Conservation (phyloP, 2,329 filamentous ascomycete genomes). For the Ustilaginoidea virens region DNA sequence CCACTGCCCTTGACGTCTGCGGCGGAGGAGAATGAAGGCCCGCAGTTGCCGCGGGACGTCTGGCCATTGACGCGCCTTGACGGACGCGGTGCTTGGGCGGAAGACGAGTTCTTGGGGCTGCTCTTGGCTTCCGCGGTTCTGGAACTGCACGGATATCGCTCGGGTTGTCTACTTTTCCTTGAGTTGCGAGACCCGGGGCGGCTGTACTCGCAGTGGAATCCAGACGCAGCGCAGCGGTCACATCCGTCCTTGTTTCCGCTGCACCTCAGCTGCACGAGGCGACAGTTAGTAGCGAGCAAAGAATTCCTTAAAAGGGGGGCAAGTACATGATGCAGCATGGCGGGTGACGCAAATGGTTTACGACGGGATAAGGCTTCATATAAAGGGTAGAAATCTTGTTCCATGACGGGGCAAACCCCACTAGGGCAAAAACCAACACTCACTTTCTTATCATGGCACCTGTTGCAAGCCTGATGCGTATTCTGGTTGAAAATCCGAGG, state of each 20-base stretch:
- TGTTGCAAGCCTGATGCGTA: slow-evolving; percentile 22
- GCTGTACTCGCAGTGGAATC: slow-evolving; percentile 19
- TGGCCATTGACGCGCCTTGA: slow-evolving; percentile 1
- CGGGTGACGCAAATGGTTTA: no score
- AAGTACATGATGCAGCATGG: no score
- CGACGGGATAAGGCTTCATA: no score
- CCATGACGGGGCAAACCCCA: neutral
- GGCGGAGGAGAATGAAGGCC: neutral
- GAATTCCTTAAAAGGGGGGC: no score
- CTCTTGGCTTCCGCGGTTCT: slow-evolving; percentile 3
- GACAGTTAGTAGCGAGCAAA: no score
- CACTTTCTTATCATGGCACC: slow-evolving; percentile 25
- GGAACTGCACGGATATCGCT: slow-evolving; percentile 3
- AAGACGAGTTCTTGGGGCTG: slow-evolving; percentile 1
- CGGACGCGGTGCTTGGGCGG: slow-evolving; percentile 1
- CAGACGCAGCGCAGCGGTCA: slow-evolving; percentile 16
- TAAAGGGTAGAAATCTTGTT: neutral
- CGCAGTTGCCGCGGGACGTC: neutral
- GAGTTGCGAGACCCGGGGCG: slow-evolving; percentile 17
- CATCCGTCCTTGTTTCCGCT: slow-evolving; percentile 23
- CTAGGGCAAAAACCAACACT: neutral
- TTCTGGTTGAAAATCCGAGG: slow-evolving; percentile 21
- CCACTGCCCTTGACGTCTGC: neutral
- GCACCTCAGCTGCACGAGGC: slow-evolving; percentile 24
- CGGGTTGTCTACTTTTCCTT: slow-evolving; percentile 13